Conservation (phyloP, 768 basidiomycete species). For the Gelatoporia subvermispora region DNA sequence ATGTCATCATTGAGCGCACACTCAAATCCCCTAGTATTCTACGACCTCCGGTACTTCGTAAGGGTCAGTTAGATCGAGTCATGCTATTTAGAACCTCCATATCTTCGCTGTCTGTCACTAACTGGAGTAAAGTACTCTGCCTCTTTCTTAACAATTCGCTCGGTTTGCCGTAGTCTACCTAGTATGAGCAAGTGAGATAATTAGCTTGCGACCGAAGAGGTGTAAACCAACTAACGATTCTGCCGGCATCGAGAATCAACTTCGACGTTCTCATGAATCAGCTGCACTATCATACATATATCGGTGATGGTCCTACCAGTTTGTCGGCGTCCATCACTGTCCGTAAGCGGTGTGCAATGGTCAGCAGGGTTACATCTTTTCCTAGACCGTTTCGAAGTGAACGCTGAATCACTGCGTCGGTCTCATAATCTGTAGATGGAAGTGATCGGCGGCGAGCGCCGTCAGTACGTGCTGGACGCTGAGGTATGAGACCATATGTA, state of each 20-base stretch:
- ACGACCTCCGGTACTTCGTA: no score
- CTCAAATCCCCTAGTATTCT: no score
- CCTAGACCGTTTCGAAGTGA: conserved; percentile 45
- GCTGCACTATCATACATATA: neutral
- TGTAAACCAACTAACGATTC: conserved; percentile 23
- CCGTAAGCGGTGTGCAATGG: conserved; percentile 53
- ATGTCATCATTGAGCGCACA: no score
- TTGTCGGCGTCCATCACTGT: conserved; percentile 62
- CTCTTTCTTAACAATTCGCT: conserved; percentile 44
- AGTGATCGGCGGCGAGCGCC: neutral
- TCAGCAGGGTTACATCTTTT: conserved; percentile 45
- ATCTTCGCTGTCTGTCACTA: conserved; percentile 57
- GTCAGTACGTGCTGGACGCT: neutral
- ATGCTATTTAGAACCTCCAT: conserved; percentile 43
- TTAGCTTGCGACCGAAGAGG: neutral
- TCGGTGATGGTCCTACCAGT: conserved; percentile 30
- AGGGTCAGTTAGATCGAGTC: conserved; percentile 15
- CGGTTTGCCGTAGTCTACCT: conserved; percentile 52
- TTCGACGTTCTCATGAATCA: conserved; percentile 6
- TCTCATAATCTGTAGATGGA: conserved; percentile 42
- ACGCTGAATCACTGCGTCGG: conserved; percentile 52
- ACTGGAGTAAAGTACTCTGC: conserved; percentile 42
- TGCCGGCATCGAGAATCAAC: conserved; percentile 42
- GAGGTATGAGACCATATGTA: no score
- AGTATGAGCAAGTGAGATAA: neutral